Evolutionary conservation across 2,329 filamentous ascomycete species (phyloP).

Genomic region (Cercospora nicotianae): DNA sequence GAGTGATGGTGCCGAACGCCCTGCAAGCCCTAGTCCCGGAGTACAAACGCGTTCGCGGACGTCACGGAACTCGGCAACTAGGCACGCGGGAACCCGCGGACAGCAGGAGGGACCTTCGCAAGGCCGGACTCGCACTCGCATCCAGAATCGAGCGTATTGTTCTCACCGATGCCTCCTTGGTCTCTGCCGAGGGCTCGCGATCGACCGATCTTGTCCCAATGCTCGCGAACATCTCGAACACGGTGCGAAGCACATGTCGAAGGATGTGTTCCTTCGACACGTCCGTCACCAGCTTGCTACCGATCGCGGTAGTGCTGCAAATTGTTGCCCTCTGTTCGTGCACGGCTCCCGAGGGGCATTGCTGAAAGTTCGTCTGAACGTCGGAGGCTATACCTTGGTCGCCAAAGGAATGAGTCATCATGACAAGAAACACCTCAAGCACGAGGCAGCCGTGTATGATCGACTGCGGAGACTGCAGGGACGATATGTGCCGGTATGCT

Average conservation of each 20-base stretch:
- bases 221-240: not conserved
- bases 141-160: not conserved
- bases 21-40: not conserved
- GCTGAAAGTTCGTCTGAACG: not conserved
- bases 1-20: not conserved
- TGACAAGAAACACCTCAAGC: not conserved
- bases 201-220: not conserved
- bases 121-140: not conserved
- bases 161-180: not conserved
- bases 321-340: not conserved
- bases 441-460: constrained; percentile 2
- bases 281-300: not conserved
- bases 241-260: not conserved
- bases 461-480: constrained; percentile 5
- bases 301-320: not conserved
- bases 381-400: constrained; percentile 2
- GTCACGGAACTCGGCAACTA: not conserved
- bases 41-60: not conserved
- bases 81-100: not conserved
- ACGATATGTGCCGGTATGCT: constrained; percentile 7
- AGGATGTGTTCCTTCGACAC: not conserved
- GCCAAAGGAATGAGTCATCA: constrained; percentile 3
- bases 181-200: not conserved
- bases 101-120: not conserved
- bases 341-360: not conserved